Conservation (phyloP, 305 asterid genomes). For the Salvia sclarea region DNA sequence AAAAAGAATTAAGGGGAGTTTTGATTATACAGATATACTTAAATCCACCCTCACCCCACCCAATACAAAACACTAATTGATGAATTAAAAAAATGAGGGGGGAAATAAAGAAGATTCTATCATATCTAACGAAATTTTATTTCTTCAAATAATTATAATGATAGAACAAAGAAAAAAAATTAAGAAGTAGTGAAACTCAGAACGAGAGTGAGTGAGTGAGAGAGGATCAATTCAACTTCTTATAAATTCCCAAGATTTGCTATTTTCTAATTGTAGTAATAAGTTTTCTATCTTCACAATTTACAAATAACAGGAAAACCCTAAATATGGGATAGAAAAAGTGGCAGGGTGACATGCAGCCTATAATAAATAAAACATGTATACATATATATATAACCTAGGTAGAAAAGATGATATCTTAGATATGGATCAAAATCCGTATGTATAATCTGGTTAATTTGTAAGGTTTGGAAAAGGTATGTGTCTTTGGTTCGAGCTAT, state of each 20-base stretch:
- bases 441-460: not conserved
- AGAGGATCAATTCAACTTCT: not conserved
- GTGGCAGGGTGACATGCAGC: constrained; percentile 24
- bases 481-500: not conserved
- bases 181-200: not conserved
- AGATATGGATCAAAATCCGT: not conserved
- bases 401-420: constrained; percentile 15
- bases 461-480: not conserved
- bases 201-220: not conserved
- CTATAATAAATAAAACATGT: constrained; percentile 6
- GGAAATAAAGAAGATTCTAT: not conserved
- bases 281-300: not conserved
- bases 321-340: constrained; percentile 29
- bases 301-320: constrained; percentile 30
- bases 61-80: not conserved
- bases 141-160: not conserved
- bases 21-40: constrained; percentile 15
- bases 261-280: not conserved
- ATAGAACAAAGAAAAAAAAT: not conserved
- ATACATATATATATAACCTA: not conserved
- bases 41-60: constrained; percentile 30
- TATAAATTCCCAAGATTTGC: not conserved
- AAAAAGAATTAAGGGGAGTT: not conserved
- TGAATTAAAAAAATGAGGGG: not conserved
- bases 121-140: not conserved